Evolutionary conservation across 2,329 filamentous ascomycete genomes (phyloP), one percentile per base, ranked within the genome.

Genomic region (Trichophyton benhamiae): DNA sequence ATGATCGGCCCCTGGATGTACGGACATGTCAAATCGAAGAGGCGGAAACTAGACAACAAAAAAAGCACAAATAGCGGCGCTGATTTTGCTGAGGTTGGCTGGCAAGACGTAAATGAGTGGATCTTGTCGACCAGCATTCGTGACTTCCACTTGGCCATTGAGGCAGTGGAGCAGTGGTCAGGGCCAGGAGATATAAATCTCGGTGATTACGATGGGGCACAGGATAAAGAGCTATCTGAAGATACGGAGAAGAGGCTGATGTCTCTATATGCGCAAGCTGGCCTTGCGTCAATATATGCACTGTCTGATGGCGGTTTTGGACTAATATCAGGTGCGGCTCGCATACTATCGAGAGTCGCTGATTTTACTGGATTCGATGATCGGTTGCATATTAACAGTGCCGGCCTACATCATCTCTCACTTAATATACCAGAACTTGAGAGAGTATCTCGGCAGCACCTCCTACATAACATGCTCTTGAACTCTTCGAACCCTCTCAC

Each of bases 1-100:
- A 71, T 87, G 22, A 78, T 86, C 42, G 82, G 82, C 3, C 83
- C 84, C 9, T 87, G 84, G 84, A 80, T 86, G 66, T 83, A 82
- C 68, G 84, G 84, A 13, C 76, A 78, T 59, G 79, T 72, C 41
- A 75, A 79, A 25, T 74, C 78, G 36, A 85, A 85, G 71, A 75
- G 82, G 63, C 77, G 80, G 61, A 81, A 75, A 65, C 68, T 81
- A 13, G 52, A 38, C 27, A 62, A 53, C 15, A 62, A 53, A n/a
- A 9, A 15, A 63, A 69, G 46, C 65, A 65, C 4, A 60, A 63
- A 7, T 65, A 30, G 70, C 67, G 79, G 78, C 60, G 85, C 82
- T 82, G 20, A 22, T 15, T 27, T 27, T 3, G 20, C 9, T 4
- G 77, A 83, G 55, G 72, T 76, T 8, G 49, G 33, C 7, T 87